phyloP scores from a whole-genome alignment of 768 basidiomycete genomes.

The Agrocybe pediades region DNA sequence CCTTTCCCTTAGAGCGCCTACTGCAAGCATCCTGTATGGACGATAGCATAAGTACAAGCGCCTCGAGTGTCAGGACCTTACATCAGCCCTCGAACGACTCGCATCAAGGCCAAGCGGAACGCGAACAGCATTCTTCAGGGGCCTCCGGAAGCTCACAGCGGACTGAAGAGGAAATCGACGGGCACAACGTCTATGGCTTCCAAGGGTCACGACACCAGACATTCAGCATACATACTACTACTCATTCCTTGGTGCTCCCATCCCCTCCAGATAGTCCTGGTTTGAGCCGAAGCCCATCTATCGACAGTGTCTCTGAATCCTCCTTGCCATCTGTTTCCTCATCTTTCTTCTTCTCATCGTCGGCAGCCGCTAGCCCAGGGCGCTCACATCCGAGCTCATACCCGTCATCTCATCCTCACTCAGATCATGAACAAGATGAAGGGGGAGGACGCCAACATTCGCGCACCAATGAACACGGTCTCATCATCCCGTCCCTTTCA shows the following conservation, averaged over 20 bases:
- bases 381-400: conserved; percentile 44
- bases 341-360: conserved; percentile 79
- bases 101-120: conserved; percentile 12
- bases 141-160: conserved; percentile 38
- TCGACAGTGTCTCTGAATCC: conserved; percentile 37
- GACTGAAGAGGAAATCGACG: not conserved
- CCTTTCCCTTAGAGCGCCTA: not conserved
- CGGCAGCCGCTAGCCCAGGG: conserved; percentile 60
- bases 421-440: conserved; percentile 18
- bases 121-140: conserved; percentile 30
- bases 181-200: not conserved
- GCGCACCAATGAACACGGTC: conserved; percentile 37
- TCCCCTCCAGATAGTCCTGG: conserved; percentile 64
- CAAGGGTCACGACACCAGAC: not conserved
- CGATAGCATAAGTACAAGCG: conserved; percentile 37
- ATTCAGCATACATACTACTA: not conserved
- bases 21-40: conserved; percentile 22
- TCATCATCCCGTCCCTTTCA: conserved; percentile 71
- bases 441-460: conserved; percentile 2
- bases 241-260: conserved; percentile 35
- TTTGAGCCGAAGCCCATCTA: conserved; percentile 21
- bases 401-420: conserved; percentile 38
- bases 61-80: conserved; percentile 38
- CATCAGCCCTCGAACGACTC: conserved; percentile 16
- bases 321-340: conserved; percentile 74